A percentile compares a stretch with the other conserved stretches of the same genome.
phyloP scores from a whole-genome alignment of 2,329 filamentous ascomycete species.

The Ascochyta clinopodiicola region DNA sequence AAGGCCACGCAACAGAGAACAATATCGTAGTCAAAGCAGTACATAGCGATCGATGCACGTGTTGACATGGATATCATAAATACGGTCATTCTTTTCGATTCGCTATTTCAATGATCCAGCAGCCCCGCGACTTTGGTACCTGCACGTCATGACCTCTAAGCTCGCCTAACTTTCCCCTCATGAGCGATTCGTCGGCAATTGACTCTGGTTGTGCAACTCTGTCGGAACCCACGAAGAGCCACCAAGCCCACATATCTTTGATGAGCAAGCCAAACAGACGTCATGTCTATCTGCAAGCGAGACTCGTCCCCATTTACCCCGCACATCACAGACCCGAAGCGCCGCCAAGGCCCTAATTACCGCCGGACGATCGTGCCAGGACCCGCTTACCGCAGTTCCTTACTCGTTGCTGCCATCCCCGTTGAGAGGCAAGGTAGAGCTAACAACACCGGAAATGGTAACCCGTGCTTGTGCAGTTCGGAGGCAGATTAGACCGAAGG shows the following conservation, averaged over 20 bases:
- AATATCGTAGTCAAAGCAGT: no score
- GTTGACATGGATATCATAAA: no score
- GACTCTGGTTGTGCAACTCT: not conserved
- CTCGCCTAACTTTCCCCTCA: not conserved
- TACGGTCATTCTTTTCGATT: no score
- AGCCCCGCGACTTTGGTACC: not conserved
- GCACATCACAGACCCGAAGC: conserved; percentile 8
- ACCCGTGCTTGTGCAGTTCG: conserved; percentile 17
- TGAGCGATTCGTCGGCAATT: not conserved
- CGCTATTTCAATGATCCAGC: no score
- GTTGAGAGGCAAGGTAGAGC: conserved; percentile 11
- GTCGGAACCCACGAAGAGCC: not conserved
- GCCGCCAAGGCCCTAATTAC: conserved; percentile 8
- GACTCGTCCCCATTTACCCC: conserved; percentile 26
- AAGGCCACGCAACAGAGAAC: no score
- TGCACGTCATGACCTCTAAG: not conserved
- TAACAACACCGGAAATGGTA: conserved; percentile 15
- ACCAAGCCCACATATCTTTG: not conserved
- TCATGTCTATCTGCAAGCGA: conserved; percentile 15
- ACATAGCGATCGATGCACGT: no score
- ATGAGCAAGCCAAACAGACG: conserved; percentile 11
- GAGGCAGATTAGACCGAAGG: conserved; percentile 20
- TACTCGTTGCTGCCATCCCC: conserved; percentile 3
- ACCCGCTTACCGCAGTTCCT: conserved; percentile 9
- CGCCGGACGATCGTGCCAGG: conserved; percentile 18